Conservation (phyloP, 169 alveolate genomes). For the Plasmodium cynomolgi region DNA sequence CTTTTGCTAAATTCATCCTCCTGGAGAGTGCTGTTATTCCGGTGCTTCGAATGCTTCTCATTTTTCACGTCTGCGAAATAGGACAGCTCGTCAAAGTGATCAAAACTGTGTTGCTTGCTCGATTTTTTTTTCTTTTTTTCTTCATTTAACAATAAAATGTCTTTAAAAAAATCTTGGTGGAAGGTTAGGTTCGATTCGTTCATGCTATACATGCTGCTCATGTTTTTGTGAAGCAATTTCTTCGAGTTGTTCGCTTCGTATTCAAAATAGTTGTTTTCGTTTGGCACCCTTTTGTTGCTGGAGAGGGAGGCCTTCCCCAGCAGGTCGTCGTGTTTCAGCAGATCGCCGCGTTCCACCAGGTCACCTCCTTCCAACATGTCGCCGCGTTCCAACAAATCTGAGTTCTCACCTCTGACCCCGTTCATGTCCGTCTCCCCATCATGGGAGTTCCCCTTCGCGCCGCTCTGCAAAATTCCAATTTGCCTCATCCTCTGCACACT, state of each 20-base stretch:
- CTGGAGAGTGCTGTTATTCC: neutral
- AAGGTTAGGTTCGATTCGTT: constrained; percentile 11
- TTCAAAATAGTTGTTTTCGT: neutral
- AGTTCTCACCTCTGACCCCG: neutral
- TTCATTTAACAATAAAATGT: neutral
- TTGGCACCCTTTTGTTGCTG: constrained; percentile 1
- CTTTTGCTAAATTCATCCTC: neutral
- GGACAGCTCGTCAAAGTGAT: neutral
- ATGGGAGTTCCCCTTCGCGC: neutral
- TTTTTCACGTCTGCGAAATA: neutral
- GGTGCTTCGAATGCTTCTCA: neutral
- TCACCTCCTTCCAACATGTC: neutral
- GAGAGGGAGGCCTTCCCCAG: neutral
- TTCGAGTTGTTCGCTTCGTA: constrained; percentile 23
- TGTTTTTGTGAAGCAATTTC: constrained; percentile 7
- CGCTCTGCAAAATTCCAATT: neutral
- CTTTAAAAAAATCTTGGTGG: constrained; percentile 34
- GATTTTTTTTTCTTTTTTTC: constrained; percentile 11
- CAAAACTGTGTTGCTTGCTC: neutral
- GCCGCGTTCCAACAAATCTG: neutral
- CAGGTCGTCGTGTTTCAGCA: neutral
- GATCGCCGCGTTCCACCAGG: neutral
- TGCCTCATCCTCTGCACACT: neutral
- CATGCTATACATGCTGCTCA: constrained; percentile 9
- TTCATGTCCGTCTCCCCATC: neutral